Evolutionary conservation across 192 early-diverging fungal species (phyloP).

Genomic region (Umbelopsis sp.): DNA sequence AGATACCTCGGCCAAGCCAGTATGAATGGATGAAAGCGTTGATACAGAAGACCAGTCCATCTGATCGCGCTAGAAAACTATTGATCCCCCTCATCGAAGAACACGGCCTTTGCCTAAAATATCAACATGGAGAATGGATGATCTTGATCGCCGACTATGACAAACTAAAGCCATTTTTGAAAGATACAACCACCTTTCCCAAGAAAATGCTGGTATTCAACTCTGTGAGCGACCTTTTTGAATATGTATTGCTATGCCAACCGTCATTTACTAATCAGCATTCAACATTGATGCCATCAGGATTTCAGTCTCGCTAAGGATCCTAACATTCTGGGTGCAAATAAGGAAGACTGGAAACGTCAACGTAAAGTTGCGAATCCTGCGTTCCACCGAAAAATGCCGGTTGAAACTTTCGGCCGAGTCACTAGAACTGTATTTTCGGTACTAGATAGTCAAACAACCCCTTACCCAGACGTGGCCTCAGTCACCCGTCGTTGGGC

Average conservation of each 20-base stretch:
- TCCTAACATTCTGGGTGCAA: slow-evolving; percentile 1
- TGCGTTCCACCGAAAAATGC: slow-evolving; percentile 34
- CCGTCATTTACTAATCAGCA: background rate
- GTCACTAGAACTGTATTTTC: background rate
- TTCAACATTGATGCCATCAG: background rate
- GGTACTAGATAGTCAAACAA: background rate
- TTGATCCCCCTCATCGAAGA: slow-evolving; percentile 7
- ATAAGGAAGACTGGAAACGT: slow-evolving; percentile 7
- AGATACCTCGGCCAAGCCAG: slow-evolving; percentile 2
- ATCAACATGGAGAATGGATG: background rate
- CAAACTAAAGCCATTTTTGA: slow-evolving; percentile 2
- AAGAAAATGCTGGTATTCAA: background rate
- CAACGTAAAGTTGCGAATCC: slow-evolving; percentile 32
- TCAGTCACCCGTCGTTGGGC: slow-evolving; percentile 36
- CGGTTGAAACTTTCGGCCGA: slow-evolving; percentile 26
- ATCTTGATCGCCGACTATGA: background rate
- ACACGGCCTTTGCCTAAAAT: slow-evolving; percentile 2
- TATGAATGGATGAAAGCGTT: background rate
- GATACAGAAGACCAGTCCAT: background rate
- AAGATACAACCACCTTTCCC: background rate
- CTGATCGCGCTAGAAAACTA: background rate
- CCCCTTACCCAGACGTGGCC: background rate
- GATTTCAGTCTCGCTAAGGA: background rate
- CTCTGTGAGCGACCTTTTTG: background rate
- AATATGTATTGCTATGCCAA: background rate